Base-by-base conservation (phyloP, 768 basidiomycete genomes). In the Nidularia pulvinata region DNA sequence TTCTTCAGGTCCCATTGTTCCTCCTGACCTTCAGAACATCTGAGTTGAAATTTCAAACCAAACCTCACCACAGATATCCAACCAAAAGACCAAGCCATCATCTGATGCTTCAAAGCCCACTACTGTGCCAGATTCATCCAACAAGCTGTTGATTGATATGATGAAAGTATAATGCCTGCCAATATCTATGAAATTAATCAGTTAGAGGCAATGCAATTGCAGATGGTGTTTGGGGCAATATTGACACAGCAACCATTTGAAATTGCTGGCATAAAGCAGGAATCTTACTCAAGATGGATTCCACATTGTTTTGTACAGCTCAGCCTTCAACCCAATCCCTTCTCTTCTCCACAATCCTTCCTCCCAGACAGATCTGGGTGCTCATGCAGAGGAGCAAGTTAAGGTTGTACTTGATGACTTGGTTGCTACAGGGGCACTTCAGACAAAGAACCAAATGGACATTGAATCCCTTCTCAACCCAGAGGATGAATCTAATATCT, bases 131-230 rank as follows among this genome's bases (percentile, higher is more conserved):
- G 48, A 1, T 71, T 65, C 52, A 67, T 68, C 48, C 50, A 59
- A 30, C 57, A 59, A 11, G 64, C 73, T 2, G 57, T 74, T 33
- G 59, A 69, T 55, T 61, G 54, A 4, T 68, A 71, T 50, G 64
- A 72, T 33, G 48, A 46, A 50, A 66, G 61, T n/a, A 48, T 66
- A 30, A 59, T 65, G 9, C 63, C 69, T 19, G 46, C 59, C n/a
- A 30, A 68, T 3, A 72, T 77, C 55, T 76, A 73, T 50, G 37
- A 72, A 1, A 75, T 76, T 52, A 54, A 75, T 54, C 70, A 71
- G 53, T 65, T 77, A 1, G 50, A 74, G 35, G 73, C 64, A 10
- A 76, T 76, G 74, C 57, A 60, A 44, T 76, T 0, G 69, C 69
- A 1, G 55, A 69, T 76, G 76, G 74, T 32, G 45, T 19, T 25